Base-by-base conservation (phyloP, 73 alveolate species). In the Paramecium octaurelia region DNA sequence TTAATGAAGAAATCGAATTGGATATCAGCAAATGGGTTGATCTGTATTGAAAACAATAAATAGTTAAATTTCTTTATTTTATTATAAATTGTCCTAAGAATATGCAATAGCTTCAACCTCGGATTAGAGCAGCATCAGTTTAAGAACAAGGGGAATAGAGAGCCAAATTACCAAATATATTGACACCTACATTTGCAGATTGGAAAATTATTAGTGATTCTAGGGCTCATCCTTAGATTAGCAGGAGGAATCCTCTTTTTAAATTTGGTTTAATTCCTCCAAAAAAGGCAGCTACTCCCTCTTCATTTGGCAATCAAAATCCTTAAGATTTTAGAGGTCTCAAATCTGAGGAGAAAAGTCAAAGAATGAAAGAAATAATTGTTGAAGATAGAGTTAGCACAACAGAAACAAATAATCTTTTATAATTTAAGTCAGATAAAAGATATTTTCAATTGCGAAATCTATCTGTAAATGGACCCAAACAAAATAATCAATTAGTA, bases 191-290 rank as follows among this genome's bases (percentile, higher is more conserved):
- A 2, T 80, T 80, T 80, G 91, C 64, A 24, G 91, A 80, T 80
- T 80, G 91, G 91, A 80, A 80, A 42, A 80, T 80, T 21, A 80
- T 80, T 18, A 80, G 35, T 18, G 91, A 80, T 80, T 1, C 35
- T 24, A 80, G 57, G 29, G 70, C 91, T 24, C 76, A 80, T 14
- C 91, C 91, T 43, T 44, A 80, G 31, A 48, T 80, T 35, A 80
- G 76, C 35, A 80, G 91, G 44, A 80, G 91, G 91, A 80, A 80
- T 48, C 91, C 91, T 80, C 57, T 80, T 4, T 80, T 80, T 46
- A 80, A 80, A 42, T 80, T 80, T 80, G 70, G 91, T 14, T 48
- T 80, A 58, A 38, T 75, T 42, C 70, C 70, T 20, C 29, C n/a
- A 20, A 80, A 80, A 10, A 44, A 80, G 44, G 57, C 91, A 20